Conservation (phyloP, 1,284 basidiomycete genomes). For the Leccinum fuscescens region DNA sequence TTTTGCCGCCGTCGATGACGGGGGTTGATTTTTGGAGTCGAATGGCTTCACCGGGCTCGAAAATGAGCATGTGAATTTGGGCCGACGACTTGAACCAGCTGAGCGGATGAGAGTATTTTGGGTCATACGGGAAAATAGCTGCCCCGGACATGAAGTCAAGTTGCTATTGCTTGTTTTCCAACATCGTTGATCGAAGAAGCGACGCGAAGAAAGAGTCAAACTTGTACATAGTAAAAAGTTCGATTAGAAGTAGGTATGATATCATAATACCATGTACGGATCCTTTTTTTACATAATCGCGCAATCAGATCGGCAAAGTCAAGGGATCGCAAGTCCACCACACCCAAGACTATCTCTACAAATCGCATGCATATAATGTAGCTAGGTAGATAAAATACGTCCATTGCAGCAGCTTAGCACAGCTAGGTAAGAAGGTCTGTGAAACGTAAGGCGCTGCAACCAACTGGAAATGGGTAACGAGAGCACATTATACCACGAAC, state of each 20-base stretch:
- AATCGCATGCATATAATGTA: conserved; percentile 5
- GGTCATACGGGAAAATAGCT: neutral
- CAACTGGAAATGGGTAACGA: conserved; percentile 6
- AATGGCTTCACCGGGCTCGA: neutral
- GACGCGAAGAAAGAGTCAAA: neutral
- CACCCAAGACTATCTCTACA: conserved; percentile 2
- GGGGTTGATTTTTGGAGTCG: neutral
- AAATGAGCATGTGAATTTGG: neutral
- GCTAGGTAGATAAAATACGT: conserved; percentile 8
- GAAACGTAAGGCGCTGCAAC: conserved; percentile 6
- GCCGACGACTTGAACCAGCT: neutral
- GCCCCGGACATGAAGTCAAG: neutral
- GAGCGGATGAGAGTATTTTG: neutral
- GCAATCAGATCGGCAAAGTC: neutral
- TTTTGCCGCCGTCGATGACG: neutral
- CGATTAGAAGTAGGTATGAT: neutral
- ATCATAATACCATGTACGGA: neutral
- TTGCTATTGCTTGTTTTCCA: neutral
- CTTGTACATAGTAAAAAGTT: neutral
- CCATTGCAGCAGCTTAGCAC: conserved; percentile 5
- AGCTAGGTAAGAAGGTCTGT: conserved; percentile 13
- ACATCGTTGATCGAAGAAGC: neutral
- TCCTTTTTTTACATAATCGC: neutral
- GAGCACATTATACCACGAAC: conserved; percentile 26
- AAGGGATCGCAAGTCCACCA: conserved; percentile 12